Base-by-base conservation (phyloP, 768 basidiomycete genomes). In the Lactarius trivialis region DNA sequence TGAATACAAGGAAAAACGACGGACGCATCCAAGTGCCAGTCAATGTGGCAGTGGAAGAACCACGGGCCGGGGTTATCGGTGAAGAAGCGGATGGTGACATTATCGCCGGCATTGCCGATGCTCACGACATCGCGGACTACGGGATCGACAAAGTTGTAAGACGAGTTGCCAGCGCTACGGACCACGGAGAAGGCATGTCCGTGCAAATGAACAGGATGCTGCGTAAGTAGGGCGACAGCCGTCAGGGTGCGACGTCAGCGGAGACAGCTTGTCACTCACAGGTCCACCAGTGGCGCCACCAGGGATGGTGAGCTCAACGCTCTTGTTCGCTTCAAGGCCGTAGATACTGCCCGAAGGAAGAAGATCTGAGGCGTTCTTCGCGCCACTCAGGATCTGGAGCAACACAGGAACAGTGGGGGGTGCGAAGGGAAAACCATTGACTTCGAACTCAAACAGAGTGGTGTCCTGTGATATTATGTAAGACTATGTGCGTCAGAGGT, bases 351-450 rank as follows among this genome's bases (percentile, higher is more conserved):
- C 83, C 0, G 57, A n/a, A 0, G 84, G 85, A 36, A 85, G 69
- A 19, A 86, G 73, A 0, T 80, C 74, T 24, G 74, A 68, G 0
- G 83, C 76, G 15, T 75, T 73, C 37, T 72, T 71, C 5, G 79
- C 77, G 0, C 85, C 85, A 53, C 80, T 83, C 37, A 86, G 68
- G 34, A 85, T 81, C 66, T 86, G 85, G 9, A 85, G 76, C 21
- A 86, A 76, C 15, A 83, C 77, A 0, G 85, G 83, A 1, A 78
- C 71, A 0, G 75, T 73, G 0, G 83, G 82, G 1, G 75, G 70
- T 4, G 68, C 54, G 67, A 73, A 83, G 36, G 72, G 67, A 48
- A 63, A 64, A 14, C 68, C 69, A 61, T 79, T 79, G 57, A 79
- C 67, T 2, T 58, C 60, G 67, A 76, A 79, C 6, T 69, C 39